phyloP scores from a whole-genome alignment of 352 stramenopile genomes.

The Phytophthora litchii region DNA sequence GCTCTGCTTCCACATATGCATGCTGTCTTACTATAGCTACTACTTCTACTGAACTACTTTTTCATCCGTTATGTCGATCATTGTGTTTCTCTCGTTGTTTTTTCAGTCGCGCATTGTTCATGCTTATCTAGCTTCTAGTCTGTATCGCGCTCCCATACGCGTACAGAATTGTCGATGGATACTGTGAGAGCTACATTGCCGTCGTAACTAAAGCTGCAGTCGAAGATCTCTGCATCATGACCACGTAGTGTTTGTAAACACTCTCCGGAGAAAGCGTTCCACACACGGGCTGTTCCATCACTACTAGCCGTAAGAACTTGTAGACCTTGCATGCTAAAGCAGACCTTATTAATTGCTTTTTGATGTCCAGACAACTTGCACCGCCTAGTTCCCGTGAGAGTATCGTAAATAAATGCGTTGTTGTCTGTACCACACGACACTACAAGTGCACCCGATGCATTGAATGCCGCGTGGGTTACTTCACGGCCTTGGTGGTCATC shows the following conservation, averaged over 20 bases:
- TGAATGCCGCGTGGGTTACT: slow-evolving; percentile 65
- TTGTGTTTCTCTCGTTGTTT: slow-evolving; percentile 1
- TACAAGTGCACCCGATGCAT: slow-evolving; percentile 68
- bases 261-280: slow-evolving; percentile 72
- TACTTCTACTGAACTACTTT: slow-evolving; percentile 41
- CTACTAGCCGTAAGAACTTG: slow-evolving; percentile 62
- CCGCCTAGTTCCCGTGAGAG: slow-evolving; percentile 61
- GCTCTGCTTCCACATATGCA: slow-evolving; percentile 27
- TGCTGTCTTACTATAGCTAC: slow-evolving; percentile 40
- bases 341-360: slow-evolving; percentile 50
- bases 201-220: slow-evolving; percentile 72
- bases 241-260: slow-evolving; percentile 64
- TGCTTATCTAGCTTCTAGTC: slow-evolving; percentile 9
- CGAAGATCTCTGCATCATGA: slow-evolving; percentile 73
- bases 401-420: slow-evolving; percentile 73
- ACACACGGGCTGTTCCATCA: slow-evolving; percentile 65
- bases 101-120: not conserved
- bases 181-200: slow-evolving; percentile 47
- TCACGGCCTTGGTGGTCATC: slow-evolving; percentile 52
- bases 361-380: slow-evolving; percentile 54
- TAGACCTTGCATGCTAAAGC: slow-evolving; percentile 73
- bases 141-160: slow-evolving; percentile 48
- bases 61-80: slow-evolving; percentile 16
- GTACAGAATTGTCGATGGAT: slow-evolving; percentile 74
- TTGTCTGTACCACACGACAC: slow-evolving; percentile 58